Evolutionary conservation across 2,329 filamentous ascomycete species (phyloP).

Genomic region (Microdochium paspali): DNA sequence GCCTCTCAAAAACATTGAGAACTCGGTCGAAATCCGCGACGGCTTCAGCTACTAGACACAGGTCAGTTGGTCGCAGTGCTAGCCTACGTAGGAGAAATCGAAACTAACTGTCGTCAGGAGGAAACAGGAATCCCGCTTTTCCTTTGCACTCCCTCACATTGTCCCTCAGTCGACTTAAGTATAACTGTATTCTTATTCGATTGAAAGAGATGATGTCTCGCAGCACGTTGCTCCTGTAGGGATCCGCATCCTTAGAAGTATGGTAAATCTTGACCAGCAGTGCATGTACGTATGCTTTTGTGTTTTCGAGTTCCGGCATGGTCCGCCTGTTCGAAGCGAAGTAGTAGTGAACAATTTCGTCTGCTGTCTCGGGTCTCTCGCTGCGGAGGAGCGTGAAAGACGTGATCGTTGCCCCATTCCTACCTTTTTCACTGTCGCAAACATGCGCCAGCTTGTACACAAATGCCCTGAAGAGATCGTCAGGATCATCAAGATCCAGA

Average conservation of each 20-base stretch:
- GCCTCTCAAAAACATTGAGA: neutral
- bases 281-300: neutral
- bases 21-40: no score
- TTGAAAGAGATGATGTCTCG: neutral
- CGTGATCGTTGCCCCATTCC: slow-evolving; percentile 3
- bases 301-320: neutral
- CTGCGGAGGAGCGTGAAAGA: slow-evolving; percentile 3
- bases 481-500: neutral
- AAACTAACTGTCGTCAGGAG: neutral
- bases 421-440: slow-evolving; percentile 3
- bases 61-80: no score
- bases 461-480: slow-evolving; percentile 1
- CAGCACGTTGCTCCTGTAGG: neutral
- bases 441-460: slow-evolving; percentile 6
- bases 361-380: neutral
- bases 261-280: neutral
- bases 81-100: neutral
- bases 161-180: neutral
- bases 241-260: neutral
- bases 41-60: no score
- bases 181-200: neutral
- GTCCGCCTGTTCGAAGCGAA: slow-evolving; percentile 3
- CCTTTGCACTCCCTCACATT: neutral
- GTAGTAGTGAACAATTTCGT: neutral
- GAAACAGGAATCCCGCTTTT: neutral